Evolutionary conservation across 176 grass and related monocot genomes (phyloP).

Genomic region (Guadua angustifolia): DNA sequence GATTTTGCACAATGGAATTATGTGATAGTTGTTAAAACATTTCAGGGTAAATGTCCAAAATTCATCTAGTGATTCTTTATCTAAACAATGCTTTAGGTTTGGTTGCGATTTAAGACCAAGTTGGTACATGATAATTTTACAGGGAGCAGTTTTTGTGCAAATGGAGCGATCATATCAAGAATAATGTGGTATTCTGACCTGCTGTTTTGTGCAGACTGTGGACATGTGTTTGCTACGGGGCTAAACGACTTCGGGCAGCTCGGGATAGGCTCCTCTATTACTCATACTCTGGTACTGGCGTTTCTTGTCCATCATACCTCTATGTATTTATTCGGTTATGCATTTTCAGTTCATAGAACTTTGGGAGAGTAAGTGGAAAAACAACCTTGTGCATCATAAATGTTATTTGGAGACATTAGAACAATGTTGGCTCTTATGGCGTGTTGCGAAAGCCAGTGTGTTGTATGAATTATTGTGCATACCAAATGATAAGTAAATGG

Average conservation of each 20-base stretch:
- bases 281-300: conserved; percentile 58
- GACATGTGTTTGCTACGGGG: conserved; percentile 79
- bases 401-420: background rate
- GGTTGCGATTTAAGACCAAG: no score
- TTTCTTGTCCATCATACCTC: conserved; percentile 5
- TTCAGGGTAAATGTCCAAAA: no score
- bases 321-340: background rate
- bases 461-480: background rate
- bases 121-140: no score
- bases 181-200: background rate
- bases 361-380: background rate
- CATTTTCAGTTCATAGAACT: no score
- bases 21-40: no score
- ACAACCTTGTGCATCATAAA: background rate
- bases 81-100: no score
- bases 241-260: conserved; percentile 91
- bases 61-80: no score
- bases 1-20: no score
- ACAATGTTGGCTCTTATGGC: background rate
- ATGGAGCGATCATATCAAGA: background rate
- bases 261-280: conserved; percentile 60
- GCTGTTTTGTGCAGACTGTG: conserved; percentile 56
- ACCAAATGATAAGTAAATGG: background rate
- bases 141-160: no score
- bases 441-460: background rate